These are phyloP conservation scores for Geosmithia flava DNA, from an alignment of 2,329 filamentous ascomycete genomes.

Conservation along the genomic window DNA sequence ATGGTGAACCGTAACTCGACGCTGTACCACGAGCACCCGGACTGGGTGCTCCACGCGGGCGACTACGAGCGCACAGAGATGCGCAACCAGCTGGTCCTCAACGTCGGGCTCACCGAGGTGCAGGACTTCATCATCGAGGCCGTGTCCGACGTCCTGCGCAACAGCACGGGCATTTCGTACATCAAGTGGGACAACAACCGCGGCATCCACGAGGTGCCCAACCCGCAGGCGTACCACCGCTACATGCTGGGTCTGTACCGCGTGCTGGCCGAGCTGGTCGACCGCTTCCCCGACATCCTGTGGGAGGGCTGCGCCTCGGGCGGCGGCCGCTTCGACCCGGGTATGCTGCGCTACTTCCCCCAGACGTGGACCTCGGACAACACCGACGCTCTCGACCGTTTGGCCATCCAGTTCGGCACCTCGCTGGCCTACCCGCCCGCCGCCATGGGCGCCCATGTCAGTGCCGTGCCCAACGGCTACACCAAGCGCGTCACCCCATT, in stretches of 20 bases:
- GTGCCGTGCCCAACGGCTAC: constrained; percentile 44
- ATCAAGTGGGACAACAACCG: constrained; percentile 61
- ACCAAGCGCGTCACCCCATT: constrained; percentile 43
- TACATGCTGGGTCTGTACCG: constrained; percentile 54
- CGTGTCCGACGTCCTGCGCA: constrained; percentile 36
- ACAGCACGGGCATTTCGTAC: constrained; percentile 40
- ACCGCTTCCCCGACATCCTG: constrained; percentile 45
- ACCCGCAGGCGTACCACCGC: constrained; percentile 38
- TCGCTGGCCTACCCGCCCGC: constrained; percentile 50
- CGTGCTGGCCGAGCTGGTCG: constrained; percentile 47
- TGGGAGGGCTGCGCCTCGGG: constrained; percentile 57
- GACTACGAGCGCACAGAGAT: constrained; percentile 41
- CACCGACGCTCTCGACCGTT: constrained; percentile 48
- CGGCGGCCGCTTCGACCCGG: constrained; percentile 52
- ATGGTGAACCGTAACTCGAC: constrained; percentile 54
- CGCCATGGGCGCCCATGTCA: constrained; percentile 54
- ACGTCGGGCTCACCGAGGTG: constrained; percentile 46
- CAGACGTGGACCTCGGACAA: constrained; percentile 56
- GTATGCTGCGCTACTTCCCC: constrained; percentile 51
- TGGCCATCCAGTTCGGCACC: constrained; percentile 52
- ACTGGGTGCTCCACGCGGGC: constrained; percentile 49
- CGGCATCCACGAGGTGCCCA: constrained; percentile 46
- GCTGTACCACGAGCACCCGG: constrained; percentile 48
- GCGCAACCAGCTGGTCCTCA: constrained; percentile 48
- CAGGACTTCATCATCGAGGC: constrained; percentile 49